A percentile compares a stretch with the other conserved stretches of the same genome.
Evolutionary conservation across 75 land plant genomes (phyloP).

Genomic region (Pinus tabuliformis): DNA sequence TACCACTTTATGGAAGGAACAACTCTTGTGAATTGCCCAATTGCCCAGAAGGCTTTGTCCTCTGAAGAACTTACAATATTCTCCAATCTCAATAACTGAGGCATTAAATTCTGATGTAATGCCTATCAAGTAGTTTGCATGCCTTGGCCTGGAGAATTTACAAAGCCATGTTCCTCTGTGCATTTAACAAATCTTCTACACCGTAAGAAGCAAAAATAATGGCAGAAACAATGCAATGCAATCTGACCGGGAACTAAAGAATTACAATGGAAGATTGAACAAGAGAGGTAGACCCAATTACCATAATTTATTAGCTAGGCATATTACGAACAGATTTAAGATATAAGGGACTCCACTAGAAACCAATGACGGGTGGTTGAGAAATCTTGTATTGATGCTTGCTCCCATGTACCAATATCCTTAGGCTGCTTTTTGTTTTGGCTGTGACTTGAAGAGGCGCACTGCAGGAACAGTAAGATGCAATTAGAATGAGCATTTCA

Average conservation of each 20-base stretch:
- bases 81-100: not conserved
- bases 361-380: not conserved
- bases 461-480: not conserved
- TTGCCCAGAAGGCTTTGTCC: not conserved
- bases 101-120: not conserved
- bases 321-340: not conserved
- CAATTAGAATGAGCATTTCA: not conserved
- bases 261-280: not conserved
- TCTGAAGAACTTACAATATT: slow-evolving; percentile 1
- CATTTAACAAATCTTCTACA: not conserved
- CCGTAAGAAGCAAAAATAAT: not conserved
- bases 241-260: slow-evolving; percentile 1
- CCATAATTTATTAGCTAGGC: not conserved
- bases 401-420: not conserved
- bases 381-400: not conserved
- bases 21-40: not conserved
- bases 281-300: not conserved
- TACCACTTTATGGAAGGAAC: not conserved
- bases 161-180: slow-evolving; percentile 5
- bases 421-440: not conserved
- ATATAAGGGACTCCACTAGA: not conserved
- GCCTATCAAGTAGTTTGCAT: not conserved
- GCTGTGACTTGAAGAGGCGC: not conserved
- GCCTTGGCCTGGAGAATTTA: not conserved
- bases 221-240: not conserved